phyloP scores from a whole-genome alignment of 2,329 filamentous ascomycete genomes.

The Colletotrichum sublineola region DNA sequence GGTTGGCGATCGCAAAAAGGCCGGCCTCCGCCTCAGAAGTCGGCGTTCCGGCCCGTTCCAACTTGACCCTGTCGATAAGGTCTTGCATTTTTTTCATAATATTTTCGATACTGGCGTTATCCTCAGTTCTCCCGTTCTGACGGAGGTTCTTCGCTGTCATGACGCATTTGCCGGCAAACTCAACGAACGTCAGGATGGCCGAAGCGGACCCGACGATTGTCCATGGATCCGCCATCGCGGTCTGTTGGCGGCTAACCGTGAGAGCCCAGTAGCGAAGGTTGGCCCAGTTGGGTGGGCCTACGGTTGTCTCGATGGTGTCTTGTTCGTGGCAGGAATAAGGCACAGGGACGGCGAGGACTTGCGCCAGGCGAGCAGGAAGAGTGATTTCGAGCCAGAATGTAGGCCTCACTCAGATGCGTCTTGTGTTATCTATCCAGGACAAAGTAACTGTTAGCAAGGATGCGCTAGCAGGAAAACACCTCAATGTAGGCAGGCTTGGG shows the following conservation, averaged over 20 bases:
- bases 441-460: not conserved
- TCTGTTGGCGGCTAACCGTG: not conserved
- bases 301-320: not conserved
- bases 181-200: slow-evolving; percentile 1
- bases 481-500: not conserved
- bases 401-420: too few relatives aligned
- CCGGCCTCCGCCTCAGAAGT: not conserved
- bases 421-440: not conserved
- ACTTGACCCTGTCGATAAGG: not conserved
- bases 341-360: too few relatives aligned
- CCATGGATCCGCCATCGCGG: not conserved
- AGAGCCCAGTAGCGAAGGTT: not conserved
- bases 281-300: not conserved
- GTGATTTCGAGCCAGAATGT: too few relatives aligned
- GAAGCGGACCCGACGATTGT: slow-evolving; percentile 2
- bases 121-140: not conserved
- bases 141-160: not conserved
- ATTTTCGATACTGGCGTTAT: not conserved
- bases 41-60: not conserved
- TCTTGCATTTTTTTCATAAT: not conserved
- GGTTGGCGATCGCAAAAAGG: not conserved
- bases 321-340: not conserved
- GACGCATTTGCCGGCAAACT: not conserved
- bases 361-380: too few relatives aligned
- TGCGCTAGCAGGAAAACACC: not conserved